These are phyloP conservation scores for Agaricus sinodeliciosus DNA, from an alignment of 768 basidiomycete species.

Conservation along the genomic window DNA sequence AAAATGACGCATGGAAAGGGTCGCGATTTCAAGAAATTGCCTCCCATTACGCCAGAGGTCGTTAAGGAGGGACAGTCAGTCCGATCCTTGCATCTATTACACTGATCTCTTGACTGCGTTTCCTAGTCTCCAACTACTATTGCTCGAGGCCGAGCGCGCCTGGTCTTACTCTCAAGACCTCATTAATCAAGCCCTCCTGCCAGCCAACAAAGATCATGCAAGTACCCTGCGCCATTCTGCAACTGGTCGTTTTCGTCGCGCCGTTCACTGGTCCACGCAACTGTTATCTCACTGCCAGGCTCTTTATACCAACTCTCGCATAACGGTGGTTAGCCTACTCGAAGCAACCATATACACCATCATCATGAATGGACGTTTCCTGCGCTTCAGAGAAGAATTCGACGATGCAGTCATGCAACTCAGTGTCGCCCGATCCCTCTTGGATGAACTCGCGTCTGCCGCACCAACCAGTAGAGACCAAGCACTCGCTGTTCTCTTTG, in stretches of 20 bases:
- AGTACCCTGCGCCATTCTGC: slow-evolving; percentile 63
- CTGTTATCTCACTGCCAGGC: slow-evolving; percentile 68
- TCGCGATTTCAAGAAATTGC: slow-evolving; percentile 82
- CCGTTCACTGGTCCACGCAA: slow-evolving; percentile 72
- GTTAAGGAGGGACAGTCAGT: slow-evolving; percentile 80
- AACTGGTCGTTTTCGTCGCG: slow-evolving; percentile 75
- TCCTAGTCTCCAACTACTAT: slow-evolving; percentile 68
- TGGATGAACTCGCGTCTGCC: slow-evolving; percentile 57
- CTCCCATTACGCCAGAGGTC: slow-evolving; percentile 57
- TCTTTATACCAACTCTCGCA: slow-evolving; percentile 44
- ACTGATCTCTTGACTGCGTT: slow-evolving; percentile 5
- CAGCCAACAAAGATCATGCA: slow-evolving; percentile 44
- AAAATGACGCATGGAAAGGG: slow-evolving; percentile 87
- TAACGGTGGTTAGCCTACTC: slow-evolving; percentile 52
- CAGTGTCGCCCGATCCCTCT: slow-evolving; percentile 66
- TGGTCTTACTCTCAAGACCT: slow-evolving; percentile 89
- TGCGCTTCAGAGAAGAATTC: slow-evolving; percentile 70
- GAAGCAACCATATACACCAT: slow-evolving; percentile 77
- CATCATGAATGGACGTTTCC: slow-evolving; percentile 75
- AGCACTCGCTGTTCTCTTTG: slow-evolving; percentile 76
- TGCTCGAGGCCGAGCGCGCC: slow-evolving; percentile 89
- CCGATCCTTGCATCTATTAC: slow-evolving; percentile 6
- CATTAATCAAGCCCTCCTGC: slow-evolving; percentile 39
- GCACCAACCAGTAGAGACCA: slow-evolving; percentile 78
- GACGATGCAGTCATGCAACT: slow-evolving; percentile 72